Base-by-base conservation (phyloP, 1,284 basidiomycete genomes). In the Leccinum fuscescens region DNA sequence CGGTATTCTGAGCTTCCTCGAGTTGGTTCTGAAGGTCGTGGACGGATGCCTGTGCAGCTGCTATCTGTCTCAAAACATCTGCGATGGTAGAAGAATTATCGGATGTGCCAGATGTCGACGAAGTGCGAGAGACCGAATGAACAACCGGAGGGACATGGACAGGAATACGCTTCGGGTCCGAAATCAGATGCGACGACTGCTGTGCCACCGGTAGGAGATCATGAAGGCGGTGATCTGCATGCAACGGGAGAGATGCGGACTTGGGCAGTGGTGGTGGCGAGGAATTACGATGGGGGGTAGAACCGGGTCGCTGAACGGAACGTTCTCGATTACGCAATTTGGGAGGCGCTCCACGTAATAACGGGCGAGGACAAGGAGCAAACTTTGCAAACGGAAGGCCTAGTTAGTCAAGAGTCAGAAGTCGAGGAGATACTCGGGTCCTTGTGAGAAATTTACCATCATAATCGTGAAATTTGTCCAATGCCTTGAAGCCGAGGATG, bases 211-310 rank as follows among this genome's bases (percentile, higher is more conserved):
- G 71, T 3, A 65, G 54, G 54, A 67, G 68, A 52, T 74, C 74
- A 20, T 70, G 72, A 53, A 65, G 57, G 58, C 69, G 75, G 56
- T 76, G 72, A 54, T 72, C 73, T 9, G 66, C 65, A 57, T 93
- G 92, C 59, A 93, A 74, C 42, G 92, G 91, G 2, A 93, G 74
- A 20, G 88, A 88, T 9, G 82, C 90, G 7, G 90, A 89, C 73
- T 91, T 89, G n/a, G 91, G 90, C 22, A 93, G 78, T 49, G 90
- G 91, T 2, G 91, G 91, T 3, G 91, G 91, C 0, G 88, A 86
- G 15, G 81, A 82, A 68, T 83, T 88, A 55, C 88, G 83, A 27
- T 77, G 73, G 15, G 80, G 69, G 37, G 68, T 58, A 27, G 66
- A 59, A 35, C 65, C 64, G 35, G 76, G 70, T 42, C 79, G 77